Conservation (phyloP, 2,329 filamentous ascomycete genomes). For the Aspergillus versicolor region DNA sequence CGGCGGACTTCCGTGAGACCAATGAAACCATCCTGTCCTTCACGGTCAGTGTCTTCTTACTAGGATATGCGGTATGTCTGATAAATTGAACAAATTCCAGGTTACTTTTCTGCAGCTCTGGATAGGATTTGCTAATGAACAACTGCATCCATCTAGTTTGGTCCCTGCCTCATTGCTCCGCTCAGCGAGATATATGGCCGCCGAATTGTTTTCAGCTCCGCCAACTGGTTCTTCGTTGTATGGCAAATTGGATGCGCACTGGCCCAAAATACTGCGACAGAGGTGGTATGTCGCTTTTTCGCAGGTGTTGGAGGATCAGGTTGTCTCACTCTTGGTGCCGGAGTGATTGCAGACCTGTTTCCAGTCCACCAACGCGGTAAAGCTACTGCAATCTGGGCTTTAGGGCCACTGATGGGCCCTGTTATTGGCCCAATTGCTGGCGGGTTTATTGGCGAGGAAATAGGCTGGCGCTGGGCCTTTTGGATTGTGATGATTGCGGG, state of each 20-base stretch:
- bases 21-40: constrained; percentile 29
- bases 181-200: constrained; percentile 65
- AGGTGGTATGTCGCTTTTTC: constrained; percentile 65
- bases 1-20: constrained; percentile 21
- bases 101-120: no score
- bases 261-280: constrained; percentile 55
- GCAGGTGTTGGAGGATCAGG: constrained; percentile 46
- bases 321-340: constrained; percentile 44
- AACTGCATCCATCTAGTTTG: constrained; percentile 33
- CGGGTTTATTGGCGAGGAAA: constrained; percentile 40
- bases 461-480: constrained; percentile 50
- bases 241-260: constrained; percentile 63
- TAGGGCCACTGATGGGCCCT: constrained; percentile 37
- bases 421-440: constrained; percentile 37
- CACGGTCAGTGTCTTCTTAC: constrained; percentile 30
- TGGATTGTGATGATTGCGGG: constrained; percentile 44
- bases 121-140: no score
- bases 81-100: not conserved
- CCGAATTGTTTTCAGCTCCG: constrained; percentile 59
- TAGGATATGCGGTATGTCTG: constrained; percentile 29
- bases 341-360: constrained; percentile 49
- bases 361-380: constrained; percentile 41
- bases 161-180: constrained; percentile 64
- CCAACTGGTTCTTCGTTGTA: constrained; percentile 56
- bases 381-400: constrained; percentile 44